Evolutionary conservation across 2,329 filamentous ascomycete species (phyloP).

Genomic region (Exophiala sideris): DNA sequence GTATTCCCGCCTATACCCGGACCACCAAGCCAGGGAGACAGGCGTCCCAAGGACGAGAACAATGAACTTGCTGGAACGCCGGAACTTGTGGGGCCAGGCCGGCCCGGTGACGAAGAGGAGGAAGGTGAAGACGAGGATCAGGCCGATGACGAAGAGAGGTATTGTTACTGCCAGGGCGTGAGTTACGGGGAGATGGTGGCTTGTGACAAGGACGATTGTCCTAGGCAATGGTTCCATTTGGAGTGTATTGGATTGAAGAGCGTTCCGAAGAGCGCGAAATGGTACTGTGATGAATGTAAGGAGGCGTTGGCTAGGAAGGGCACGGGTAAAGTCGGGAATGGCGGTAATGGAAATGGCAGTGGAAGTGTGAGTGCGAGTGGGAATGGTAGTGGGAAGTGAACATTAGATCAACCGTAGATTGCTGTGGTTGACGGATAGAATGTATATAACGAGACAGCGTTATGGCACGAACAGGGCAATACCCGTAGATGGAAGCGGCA

Average conservation of each 20-base stretch:
- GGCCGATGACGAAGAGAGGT: slow-evolving; percentile 62
- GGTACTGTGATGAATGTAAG: slow-evolving; percentile 79
- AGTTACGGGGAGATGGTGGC: slow-evolving; percentile 84
- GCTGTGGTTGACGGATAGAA: too few relatives aligned
- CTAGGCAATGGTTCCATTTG: slow-evolving; percentile 78
- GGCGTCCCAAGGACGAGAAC: slow-evolving; percentile 13
- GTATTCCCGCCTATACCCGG: slow-evolving; percentile 3
- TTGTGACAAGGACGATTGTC: slow-evolving; percentile 70
- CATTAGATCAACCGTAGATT: too few relatives aligned
- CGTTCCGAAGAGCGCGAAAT: slow-evolving; percentile 76
- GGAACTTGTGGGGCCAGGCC: slow-evolving; percentile 11
- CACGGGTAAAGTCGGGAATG: neutral
- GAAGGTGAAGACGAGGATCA: slow-evolving; percentile 36
- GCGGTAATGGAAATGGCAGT: neutral
- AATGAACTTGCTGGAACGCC: neutral
- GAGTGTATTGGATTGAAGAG: slow-evolving; percentile 76
- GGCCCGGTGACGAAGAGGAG: slow-evolving; percentile 11
- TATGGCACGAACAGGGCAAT: too few relatives aligned
- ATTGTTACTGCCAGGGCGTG: slow-evolving; percentile 76
- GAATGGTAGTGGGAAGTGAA: neutral
- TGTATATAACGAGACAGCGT: too few relatives aligned
- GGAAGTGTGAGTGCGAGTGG: slow-evolving; percentile 8
- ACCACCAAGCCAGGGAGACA: neutral
- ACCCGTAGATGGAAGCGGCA: too few relatives aligned
- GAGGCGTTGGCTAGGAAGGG: slow-evolving; percentile 37